These are phyloP conservation scores for Paramecium biaurelia DNA, from an alignment of 73 alveolate genomes.

Conservation along the genomic window DNA sequence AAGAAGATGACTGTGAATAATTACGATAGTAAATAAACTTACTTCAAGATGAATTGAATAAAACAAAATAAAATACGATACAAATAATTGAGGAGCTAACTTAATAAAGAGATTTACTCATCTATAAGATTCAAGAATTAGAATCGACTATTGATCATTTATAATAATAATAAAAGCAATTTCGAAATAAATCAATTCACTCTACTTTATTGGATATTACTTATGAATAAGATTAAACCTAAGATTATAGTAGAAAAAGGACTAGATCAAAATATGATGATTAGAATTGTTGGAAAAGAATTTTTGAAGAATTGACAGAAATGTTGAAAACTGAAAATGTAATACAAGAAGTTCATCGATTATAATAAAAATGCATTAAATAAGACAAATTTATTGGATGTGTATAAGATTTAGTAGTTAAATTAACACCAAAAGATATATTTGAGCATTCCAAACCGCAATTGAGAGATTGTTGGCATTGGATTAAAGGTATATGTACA, in stretches of 20 bases:
- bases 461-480: slow-evolving; percentile 28
- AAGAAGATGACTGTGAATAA: not conserved
- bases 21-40: not conserved
- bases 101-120: not conserved
- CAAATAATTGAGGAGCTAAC: not conserved
- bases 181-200: not conserved
- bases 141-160: not conserved
- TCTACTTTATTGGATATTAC: slow-evolving; percentile 17
- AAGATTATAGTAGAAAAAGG: slow-evolving; percentile 44
- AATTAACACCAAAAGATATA: slow-evolving; percentile 18
- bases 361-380: not conserved
- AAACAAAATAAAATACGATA: not conserved
- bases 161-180: not conserved
- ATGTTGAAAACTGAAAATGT: slow-evolving; percentile 5
- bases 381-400: slow-evolving; percentile 12
- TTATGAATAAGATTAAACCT: not conserved
- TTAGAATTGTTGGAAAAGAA: not conserved
- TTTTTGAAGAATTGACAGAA: not conserved
- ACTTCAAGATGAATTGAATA: not conserved
- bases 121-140: not conserved
- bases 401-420: not conserved
- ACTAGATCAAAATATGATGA: slow-evolving; percentile 10
- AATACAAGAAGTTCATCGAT: not conserved
- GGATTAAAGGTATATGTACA: not conserved
- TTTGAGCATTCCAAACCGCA: not conserved